These are phyloP conservation scores for Lactarius tabidus DNA, from an alignment of 768 basidiomycete genomes.

Conservation along the genomic window DNA sequence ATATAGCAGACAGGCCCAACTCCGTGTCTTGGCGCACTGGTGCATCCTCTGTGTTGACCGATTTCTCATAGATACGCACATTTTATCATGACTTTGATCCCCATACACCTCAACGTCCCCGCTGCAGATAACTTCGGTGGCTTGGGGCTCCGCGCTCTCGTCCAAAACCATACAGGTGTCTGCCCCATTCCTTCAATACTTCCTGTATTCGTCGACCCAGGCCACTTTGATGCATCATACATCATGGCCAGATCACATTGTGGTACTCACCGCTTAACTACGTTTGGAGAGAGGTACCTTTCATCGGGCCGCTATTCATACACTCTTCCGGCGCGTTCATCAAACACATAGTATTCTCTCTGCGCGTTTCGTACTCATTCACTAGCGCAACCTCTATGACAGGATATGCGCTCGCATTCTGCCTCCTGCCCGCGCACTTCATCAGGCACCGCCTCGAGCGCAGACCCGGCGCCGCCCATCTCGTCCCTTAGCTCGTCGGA, in stretches of 20 bases:
- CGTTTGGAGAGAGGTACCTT: constrained; percentile 62
- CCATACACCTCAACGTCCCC: constrained; percentile 79
- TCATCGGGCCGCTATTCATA: constrained; percentile 61
- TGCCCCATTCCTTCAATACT: neutral
- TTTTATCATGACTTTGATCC: too few relatives aligned
- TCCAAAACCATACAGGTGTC: constrained; percentile 76
- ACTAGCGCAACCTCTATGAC: constrained; percentile 50
- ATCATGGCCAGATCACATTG: too few relatives aligned
- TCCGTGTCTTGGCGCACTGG: constrained; percentile 12
- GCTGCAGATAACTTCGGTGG: constrained; percentile 59
- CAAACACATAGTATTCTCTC: constrained; percentile 54
- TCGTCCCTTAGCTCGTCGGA: constrained; percentile 64
- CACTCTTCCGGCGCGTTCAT: constrained; percentile 58
- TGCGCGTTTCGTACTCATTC: constrained; percentile 37
- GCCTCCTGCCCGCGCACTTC: constrained; percentile 68
- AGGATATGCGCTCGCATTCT: constrained; percentile 55
- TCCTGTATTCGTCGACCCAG: constrained; percentile 31
- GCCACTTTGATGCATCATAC: constrained; percentile 78
- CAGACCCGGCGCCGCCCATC: constrained; percentile 45
- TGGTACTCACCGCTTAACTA: constrained; percentile 78
- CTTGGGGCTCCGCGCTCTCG: constrained; percentile 55
- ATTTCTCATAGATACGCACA: constrained; percentile 67
- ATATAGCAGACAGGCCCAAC: constrained; percentile 2
- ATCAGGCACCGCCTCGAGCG: constrained; percentile 55
- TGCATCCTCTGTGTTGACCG: constrained; percentile 40